Conservation (phyloP, 768 basidiomycete genomes). For the Tulasnella sp. region DNA sequence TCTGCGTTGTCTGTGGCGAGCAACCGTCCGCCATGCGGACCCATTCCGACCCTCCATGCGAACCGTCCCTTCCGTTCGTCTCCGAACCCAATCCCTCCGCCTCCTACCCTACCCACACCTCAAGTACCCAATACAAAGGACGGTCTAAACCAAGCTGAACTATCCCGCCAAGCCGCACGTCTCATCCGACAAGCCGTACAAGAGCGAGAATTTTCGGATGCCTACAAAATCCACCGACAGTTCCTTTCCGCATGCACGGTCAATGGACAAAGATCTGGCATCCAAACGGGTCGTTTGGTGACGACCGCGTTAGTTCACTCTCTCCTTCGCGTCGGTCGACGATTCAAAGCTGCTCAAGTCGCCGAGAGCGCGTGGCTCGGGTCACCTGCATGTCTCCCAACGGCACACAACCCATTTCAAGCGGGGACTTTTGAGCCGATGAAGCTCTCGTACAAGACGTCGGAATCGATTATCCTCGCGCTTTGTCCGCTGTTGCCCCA, state of each 20-base stretch:
- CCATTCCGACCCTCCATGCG: not conserved
- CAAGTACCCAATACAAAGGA: no score
- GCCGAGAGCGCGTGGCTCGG: constrained; percentile 12
- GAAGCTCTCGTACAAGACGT: constrained; percentile 2
- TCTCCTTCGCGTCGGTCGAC: constrained; percentile 7
- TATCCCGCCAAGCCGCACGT: not conserved
- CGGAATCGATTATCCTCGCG: constrained; percentile 10
- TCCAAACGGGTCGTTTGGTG: constrained; percentile 3
- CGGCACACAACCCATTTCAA: not conserved
- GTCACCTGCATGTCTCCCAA: not conserved
- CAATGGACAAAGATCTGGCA: not conserved
- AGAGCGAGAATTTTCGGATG: not conserved
- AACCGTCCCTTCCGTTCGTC: not conserved
- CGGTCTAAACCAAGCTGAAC: not conserved
- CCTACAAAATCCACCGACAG: not conserved
- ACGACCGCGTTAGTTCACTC: constrained; percentile 16
- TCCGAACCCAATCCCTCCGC: not conserved
- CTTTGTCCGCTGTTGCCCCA: not conserved
- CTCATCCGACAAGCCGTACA: constrained; percentile 5
- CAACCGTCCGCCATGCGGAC: not conserved
- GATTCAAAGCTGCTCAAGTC: constrained; percentile 11
- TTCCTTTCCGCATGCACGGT: not conserved
- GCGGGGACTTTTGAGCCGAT: not conserved
- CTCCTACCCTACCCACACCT: no score
- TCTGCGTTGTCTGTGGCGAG: not conserved